Evolutionary conservation across 805 yeast genomes (phyloP), one percentile per base, ranked within the genome.

Genomic region (Groenewaldozyma salmanticensis): DNA sequence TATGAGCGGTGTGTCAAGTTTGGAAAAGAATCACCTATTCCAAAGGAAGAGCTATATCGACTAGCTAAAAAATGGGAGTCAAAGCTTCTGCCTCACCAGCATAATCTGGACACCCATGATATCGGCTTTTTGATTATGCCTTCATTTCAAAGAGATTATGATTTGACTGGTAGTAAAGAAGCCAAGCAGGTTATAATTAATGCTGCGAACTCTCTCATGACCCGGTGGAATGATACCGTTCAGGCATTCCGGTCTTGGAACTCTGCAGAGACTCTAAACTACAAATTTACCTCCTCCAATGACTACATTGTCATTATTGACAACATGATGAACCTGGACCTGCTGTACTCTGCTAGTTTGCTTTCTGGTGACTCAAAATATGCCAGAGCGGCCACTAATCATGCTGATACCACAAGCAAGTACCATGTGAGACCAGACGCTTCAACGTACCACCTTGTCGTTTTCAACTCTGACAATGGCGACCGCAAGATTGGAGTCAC

Each of bases 281-380:
- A 57, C 43, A 16, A 42, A 5, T 50, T 42, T 36, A n/a, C n/a
- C n/a, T n/a, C n/a, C n/a, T 33, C 39, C 4, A 48, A 50, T 36
- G 60, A 60, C 42, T 53, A 42, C 37, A 39, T 58, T 13, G 62
- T 59, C n/a, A 60, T 60, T 22, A 57, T 60, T 45, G 52, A 49
- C 42, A 49, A 49, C 41, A 44, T 49, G 52, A 49, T 49, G 52
- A 49, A 49, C 35, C 33, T 60, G 39, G 52, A 53, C 34, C 35
- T 60, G 47, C 48, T 60, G 18, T 60, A 54, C 49, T 47, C 49
- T 29, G 62, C 57, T 6, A 48, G 61, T 5, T 27, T 36, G 18
- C 39, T 47, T 11, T 51, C 60, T 6, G 62, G 63, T 16, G 60
- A 60, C 41, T 33, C 44, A 24, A 37, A 40, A 4, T 49, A 50